phyloP scores from a whole-genome alignment of 1,139 yeast genomes.

The Suhomyces ambrosiae region DNA sequence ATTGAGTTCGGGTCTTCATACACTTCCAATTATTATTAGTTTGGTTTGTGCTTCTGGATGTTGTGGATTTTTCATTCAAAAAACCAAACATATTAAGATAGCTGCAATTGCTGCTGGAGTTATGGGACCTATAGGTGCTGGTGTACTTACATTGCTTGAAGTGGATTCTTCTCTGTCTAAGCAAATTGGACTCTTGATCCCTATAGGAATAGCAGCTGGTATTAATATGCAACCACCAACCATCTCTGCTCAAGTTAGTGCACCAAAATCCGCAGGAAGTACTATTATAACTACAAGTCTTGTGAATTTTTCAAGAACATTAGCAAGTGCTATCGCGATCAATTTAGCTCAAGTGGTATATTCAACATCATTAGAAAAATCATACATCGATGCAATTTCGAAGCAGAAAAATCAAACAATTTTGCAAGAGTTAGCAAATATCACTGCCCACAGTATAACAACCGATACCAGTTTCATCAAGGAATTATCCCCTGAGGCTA shows the following conservation, averaged over 20 bases:
- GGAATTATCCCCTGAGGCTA: conserved; percentile 28
- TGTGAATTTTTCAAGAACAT: conserved; percentile 32
- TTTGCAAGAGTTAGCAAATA: conserved; percentile 6
- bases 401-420: conserved; percentile 11
- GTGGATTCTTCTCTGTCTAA: conserved; percentile 29
- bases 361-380: conserved; percentile 30
- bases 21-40: conserved; percentile 40
- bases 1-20: conserved; percentile 40
- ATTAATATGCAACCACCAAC: conserved; percentile 32
- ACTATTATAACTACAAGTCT: conserved; percentile 40
- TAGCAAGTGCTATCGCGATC: conserved; percentile 36
- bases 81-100: conserved; percentile 35
- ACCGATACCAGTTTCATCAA: conserved; percentile 17
- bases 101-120: conserved; percentile 29
- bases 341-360: conserved; percentile 39
- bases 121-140: conserved; percentile 36
- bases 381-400: conserved; percentile 18
- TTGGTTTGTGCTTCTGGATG: conserved; percentile 33
- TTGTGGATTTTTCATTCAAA: conserved; percentile 34
- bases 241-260: conserved; percentile 34
- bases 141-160: conserved; percentile 33
- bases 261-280: conserved; percentile 42
- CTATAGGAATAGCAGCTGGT: conserved; percentile 36
- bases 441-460: conserved; percentile 1
- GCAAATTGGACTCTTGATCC: conserved; percentile 40